Evolutionary conservation across 169 alveolate genomes (phyloP), one percentile per base, ranked within the genome.

Genomic region (Plasmodium adleri): DNA sequence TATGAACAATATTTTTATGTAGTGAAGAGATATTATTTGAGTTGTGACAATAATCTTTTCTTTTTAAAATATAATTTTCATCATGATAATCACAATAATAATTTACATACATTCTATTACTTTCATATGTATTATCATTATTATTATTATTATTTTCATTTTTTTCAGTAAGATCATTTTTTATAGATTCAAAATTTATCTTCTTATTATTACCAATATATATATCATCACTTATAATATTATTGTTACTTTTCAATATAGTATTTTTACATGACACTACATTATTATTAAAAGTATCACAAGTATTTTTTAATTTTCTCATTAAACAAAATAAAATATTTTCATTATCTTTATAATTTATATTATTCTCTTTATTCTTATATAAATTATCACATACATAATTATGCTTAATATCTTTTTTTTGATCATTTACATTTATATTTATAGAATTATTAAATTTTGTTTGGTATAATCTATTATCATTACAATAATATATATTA

Each of bases 11-110:
- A 39, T 39, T 39, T 5, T 1, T 6, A 39, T 5, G 10, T 39
- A 5, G 0, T 5, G 47, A 39, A 5, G 10, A 0, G 0, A 39
- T 39, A 39, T 39, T 5, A 39, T 39, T 39, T 5, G 9, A 0
- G 1, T 39, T 39, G 5, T 39, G 9, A 39, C 10, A 39, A 39
- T 39, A 39, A 39, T 39, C 47, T 6, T 6, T 39, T 39, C 9
- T 9, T 39, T 39, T 39, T 39, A 39, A 39, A 6, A 39, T 39
- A 39, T 39, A 0, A 32, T 32, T 32, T 5, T 32, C 10, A 39
- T 72, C 67, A 52, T 74, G 74, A 74, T 74, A 74, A 22, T 74
- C 74, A 8, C 50, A 60, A 39, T 74, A 74, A 28, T 74, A 74
- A 60, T 74, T 60, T 24, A 74, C 26, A 20, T 59, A 52, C 45